A percentile compares a stretch with the other conserved stretches of the same genome.
These are phyloP conservation scores for Phytophthora megakarya DNA, from an alignment of 352 stramenopile genomes.

Conservation along the genomic window DNA sequence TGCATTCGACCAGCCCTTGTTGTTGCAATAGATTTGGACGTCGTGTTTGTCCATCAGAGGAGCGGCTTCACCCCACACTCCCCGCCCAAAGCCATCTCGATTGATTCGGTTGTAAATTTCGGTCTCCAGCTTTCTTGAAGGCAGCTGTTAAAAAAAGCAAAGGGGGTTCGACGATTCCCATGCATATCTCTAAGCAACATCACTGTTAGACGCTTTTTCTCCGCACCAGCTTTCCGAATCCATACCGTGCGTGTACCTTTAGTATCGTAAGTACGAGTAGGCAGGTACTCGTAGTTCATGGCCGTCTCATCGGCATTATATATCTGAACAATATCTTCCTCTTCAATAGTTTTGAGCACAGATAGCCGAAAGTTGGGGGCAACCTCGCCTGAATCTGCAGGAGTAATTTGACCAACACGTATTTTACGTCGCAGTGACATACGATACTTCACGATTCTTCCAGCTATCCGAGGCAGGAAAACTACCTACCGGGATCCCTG, in stretches of 20 bases:
- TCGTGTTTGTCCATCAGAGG: no score
- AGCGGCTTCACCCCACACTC: slow-evolving; percentile 16
- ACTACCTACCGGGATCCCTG: not conserved
- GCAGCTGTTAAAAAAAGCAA: slow-evolving; percentile 19
- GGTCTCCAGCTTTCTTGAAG: no score
- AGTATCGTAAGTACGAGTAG: slow-evolving; percentile 16
- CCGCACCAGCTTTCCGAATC: slow-evolving; percentile 14
- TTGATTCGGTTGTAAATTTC: slow-evolving; percentile 4
- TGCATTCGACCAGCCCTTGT: no score
- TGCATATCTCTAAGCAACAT: slow-evolving; percentile 18
- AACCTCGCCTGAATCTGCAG: not conserved
- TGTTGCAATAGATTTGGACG: no score
- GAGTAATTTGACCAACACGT: slow-evolving; percentile 6
- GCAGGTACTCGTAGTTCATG: slow-evolving; percentile 32
- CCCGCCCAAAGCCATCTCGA: slow-evolving; percentile 27
- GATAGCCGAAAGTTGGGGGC: no score
- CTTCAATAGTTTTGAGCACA: no score
- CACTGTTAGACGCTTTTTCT: slow-evolving; percentile 27
- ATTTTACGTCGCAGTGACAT: slow-evolving; percentile 3
- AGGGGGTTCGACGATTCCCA: slow-evolving; percentile 13
- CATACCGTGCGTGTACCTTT: slow-evolving; percentile 15
- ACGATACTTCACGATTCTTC: slow-evolving; percentile 1
- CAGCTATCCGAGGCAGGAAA: slow-evolving; percentile 8
- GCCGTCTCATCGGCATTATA: slow-evolving; percentile 33
- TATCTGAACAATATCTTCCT: not conserved